Base-by-base conservation (phyloP, 202 grass and related monocot species). In the Hordeum pubiflorum region DNA sequence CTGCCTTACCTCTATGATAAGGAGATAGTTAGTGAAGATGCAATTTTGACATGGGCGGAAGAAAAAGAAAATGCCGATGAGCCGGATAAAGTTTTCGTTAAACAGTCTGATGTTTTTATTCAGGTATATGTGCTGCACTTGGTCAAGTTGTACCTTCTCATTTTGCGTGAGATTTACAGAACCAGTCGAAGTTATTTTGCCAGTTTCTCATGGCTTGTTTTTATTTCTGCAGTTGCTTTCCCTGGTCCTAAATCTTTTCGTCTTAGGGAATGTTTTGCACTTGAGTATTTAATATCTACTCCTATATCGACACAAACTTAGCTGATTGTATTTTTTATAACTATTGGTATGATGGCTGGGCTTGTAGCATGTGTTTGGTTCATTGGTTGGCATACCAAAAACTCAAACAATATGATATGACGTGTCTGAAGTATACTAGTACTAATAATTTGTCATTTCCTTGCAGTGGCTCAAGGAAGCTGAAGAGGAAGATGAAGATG, bases 381-480 rank as follows among this genome's bases (percentile, higher is more conserved):
- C 27, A 29, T 29, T 29, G 27, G 21, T 70, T 70, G 59, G 11
- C 27, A 20, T 61, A 2, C 3, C 34, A 6, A 63, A 68, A 66
- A 58, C 17, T 22, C 17, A 39, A 37, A 81, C 24, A 56, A 48
- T 40, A 56, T 20, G 9, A 78, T 37, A 55, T 43, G 48, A 34
- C 15, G 24, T 75, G 26, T 21, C 48, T 63, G 65, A 40, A 59
- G 31, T 74, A 56, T 50, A 17, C 14, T 17, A 50, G 0, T 17
- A 7, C 4, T 74, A 18, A 40, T 57, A 68, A 50, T 60, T 20
- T 85, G 32, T 5, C 29, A 2, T 38, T 70, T 76, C 36, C 10
- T 40, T 57, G 9, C 81, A 97, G 92, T 97, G 90, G 95, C 92
- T 97, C 9, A 94, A 88, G 74, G 88, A 94, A 84, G 95, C 92